Evolutionary conservation across 2,329 filamentous ascomycete genomes (phyloP), one percentile per base, ranked within the genome.

Genomic region (Orbilia blumenaviensis): DNA sequence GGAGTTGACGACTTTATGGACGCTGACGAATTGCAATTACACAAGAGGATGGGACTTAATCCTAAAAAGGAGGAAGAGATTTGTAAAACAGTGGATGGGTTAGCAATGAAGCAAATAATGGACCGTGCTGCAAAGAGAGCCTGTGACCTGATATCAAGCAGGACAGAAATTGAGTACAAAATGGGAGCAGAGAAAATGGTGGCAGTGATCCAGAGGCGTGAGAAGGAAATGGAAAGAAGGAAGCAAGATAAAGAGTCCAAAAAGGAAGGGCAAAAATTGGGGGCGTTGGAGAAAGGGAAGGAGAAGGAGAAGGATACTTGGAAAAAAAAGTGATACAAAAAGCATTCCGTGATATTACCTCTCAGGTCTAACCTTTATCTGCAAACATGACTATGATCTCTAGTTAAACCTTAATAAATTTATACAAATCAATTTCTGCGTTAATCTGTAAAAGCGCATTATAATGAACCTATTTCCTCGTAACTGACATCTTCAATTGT

Each of bases 81-180:
- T n/a, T 10, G 29, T 14, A 42, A 36, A 6, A 67, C 62, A 1
- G 25, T 44, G 5, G 71, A 75, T 4, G 71, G 54, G 2, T 10
- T 48, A 10, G 71, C 62, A 5, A 75, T 75, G 54, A 63, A 46
- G 62, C 18, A 50, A 4, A 25, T 52, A 8, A 58, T 75, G 71
- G 36, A 54, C 5, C 7, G 27, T 16, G 71, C 34, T 1, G 56
- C 46, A 2, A 46, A 29, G 10, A 58, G 12, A 16, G 54, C 71
- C 1, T 41, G 44, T 34, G 25, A 32, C 0, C 14, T 21, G 0
- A 14, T 27, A 12, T n/a, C 36, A 12, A 34, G 56, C 2, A 52
- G 42, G 7, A 16, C 18, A 3, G 16, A 27, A 4, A 1, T 34
- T 18, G 42, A 61, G 32, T n/a, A 18, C 7, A 16, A 21, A 18